Evolutionary conservation across 305 asterid species (phyloP), one percentile per base, ranked within the genome.

Genomic region (Nicotiana rustica): DNA sequence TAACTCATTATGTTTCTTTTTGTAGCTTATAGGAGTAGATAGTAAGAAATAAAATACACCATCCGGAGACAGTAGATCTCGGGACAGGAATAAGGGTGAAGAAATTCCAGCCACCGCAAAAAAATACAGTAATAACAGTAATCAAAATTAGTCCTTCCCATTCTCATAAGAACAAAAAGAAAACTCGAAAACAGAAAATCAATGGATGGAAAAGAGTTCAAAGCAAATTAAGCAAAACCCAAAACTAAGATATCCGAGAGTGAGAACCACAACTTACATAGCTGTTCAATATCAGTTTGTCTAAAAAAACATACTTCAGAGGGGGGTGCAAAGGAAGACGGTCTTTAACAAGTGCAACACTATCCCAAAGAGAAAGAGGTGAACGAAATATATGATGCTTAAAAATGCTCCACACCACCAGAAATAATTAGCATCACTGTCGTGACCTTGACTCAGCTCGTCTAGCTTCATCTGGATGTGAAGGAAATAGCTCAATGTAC

Each of bases 401-500:
- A 52, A 73, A 7, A 75, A 75, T 75, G 14, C 44, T 52, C 44
- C 25, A 47, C 79, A 13, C 17, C 6, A 44, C 44, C 44, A 75
- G 62, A 75, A 75, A 35, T 25, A 49, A 49, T n/a, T 21, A 19
- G 76, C 69, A 67, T 83, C 77, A 90, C 83, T 91, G 87, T 67
- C 93, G 91, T 5, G 92, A 90, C 78, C 92, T 94, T 9, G 97
- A 91, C 56, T 91, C 92, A 15, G 96, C 94, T 83, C 88, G 89
- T 73, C 90, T 89, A 47, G 95, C 92, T 84, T 96, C 99, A 69
- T 93, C 95, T 0, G 90, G 91, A 5, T 93, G 87, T 10, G 97
- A 96, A 87, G 99, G 98, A 83, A 94, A 94, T 55, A 94, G 93
- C 83, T 96, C 99, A 70, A 96, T 93, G 75, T 94, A 94, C 66